Conservation (phyloP, 73 alveolate genomes). For the Stentor coeruleus region DNA sequence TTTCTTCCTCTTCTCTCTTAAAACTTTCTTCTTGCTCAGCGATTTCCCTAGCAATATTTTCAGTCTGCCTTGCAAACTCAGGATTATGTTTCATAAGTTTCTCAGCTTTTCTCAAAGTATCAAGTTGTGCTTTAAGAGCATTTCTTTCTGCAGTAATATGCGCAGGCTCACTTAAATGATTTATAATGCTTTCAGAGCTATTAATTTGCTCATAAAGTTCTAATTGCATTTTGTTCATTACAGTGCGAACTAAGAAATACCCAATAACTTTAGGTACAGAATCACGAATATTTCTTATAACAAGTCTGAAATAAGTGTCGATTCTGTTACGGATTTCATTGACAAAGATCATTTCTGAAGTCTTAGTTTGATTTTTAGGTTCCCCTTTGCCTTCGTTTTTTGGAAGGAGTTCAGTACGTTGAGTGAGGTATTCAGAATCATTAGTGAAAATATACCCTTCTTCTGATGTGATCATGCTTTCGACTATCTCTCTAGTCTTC, state of each 20-base stretch:
- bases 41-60: too few species aligned
- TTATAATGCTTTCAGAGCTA: constrained; percentile 35
- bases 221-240: constrained; percentile 57
- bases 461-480: constrained; percentile 79
- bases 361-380: constrained; percentile 4
- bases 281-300: constrained; percentile 80
- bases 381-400: constrained; percentile 39
- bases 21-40: too few species aligned
- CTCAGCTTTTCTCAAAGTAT: constrained; percentile 66
- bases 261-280: constrained; percentile 91
- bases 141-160: constrained; percentile 56
- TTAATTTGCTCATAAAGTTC: constrained; percentile 45
- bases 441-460: constrained; percentile 89
- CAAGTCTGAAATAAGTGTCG: constrained; percentile 74
- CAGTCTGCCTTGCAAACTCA: too few species aligned
- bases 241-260: constrained; percentile 76
- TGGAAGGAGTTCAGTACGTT: neutral
- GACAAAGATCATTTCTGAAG: constrained; percentile 66
- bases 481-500: constrained; percentile 62
- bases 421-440: constrained; percentile 62
- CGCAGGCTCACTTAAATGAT: constrained; percentile 49
- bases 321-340: constrained; percentile 78
- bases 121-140: constrained; percentile 52
- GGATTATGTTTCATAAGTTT: constrained; percentile 85
- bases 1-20: too few species aligned